Evolutionary conservation across 1,284 basidiomycete genomes (phyloP), one percentile per base, ranked within the genome.

Genomic region (Cystobasidium sp.): DNA sequence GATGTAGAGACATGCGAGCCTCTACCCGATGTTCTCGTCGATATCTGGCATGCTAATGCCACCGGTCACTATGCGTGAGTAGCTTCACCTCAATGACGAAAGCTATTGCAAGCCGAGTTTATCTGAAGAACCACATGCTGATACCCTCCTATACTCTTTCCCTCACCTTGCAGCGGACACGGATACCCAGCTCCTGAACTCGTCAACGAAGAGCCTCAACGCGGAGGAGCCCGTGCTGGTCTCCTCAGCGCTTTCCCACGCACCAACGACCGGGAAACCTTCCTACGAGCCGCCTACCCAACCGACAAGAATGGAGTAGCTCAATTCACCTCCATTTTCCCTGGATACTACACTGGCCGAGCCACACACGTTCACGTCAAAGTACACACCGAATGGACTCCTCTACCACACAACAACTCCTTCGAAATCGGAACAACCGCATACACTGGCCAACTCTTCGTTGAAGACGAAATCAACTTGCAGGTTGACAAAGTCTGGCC

Each of bases 1-100:
- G 89, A 91, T 78, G 87, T 90, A 8, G 86, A 89, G 77, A 90
- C 89, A 0, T 91, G 90, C 83, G 82, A 88, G 78, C 89, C 90
- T 20, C 83, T 90, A 0, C 85, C 86, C 3, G 86, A 89, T 79
- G 88, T 88, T 47, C 85, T 91, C 39, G 88, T 91, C 24, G 90
- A 91, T 78, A 86, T 91, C 53, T 91, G 90, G 90, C 76, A 79
- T 83, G 84, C 84, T 69, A 86, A 86, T 76, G 83, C 82, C 20
- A 82, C 80, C 5, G 82, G 83, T 18, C 81, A 83, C 78, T 85
- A 85, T 80, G 82, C 84, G 61, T 69, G 22, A 47, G 68, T 37
- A 24, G 14, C 53, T 24, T 55, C 18, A 12, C 53, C 12, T 55
- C 22, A 18, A 12, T 12, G 12, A 49, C 46, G 46, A n/a, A 3